These are phyloP conservation scores for Hypoxylon sp. DNA, from an alignment of 2,329 filamentous ascomycete species.

Conservation along the genomic window DNA sequence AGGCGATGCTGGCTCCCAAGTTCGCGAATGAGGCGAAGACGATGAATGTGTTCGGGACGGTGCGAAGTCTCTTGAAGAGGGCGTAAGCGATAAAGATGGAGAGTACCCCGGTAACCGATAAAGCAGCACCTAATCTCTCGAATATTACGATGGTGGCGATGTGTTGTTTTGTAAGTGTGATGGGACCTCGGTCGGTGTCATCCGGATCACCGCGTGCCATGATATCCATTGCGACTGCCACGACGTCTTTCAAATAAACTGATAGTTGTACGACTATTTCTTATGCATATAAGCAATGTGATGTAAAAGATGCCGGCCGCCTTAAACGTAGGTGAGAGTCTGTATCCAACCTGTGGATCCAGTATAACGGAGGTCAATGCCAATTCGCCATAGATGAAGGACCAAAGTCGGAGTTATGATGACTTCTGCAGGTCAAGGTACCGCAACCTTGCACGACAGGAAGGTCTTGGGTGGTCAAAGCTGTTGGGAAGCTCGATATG, in stretches of 20 bases:
- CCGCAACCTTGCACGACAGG: no score
- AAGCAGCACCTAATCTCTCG: conserved; percentile 62
- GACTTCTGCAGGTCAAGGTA: no score
- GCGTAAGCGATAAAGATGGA: conserved; percentile 63
- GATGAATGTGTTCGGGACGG: conserved; percentile 69
- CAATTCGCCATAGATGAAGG: conserved; percentile 8
- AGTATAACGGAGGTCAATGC: neutral
- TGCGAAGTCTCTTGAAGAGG: conserved; percentile 61
- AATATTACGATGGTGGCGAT: conserved; percentile 55
- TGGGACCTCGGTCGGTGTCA: conserved; percentile 5
- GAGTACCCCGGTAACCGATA: conserved; percentile 61
- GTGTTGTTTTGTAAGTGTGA: conserved; percentile 43
- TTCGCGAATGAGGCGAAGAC: conserved; percentile 69
- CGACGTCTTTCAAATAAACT: neutral
- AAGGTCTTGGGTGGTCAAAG: no score
- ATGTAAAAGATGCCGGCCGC: no score
- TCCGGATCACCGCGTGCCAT: conserved; percentile 19
- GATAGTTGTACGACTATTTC: conserved; percentile 4
- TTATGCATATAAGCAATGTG: no score
- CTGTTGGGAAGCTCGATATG: no score
- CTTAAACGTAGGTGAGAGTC: no score
- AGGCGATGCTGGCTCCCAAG: conserved; percentile 68
- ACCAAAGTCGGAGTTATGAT: no score
- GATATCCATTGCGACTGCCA: conserved; percentile 12
- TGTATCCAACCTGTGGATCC: conserved; percentile 8